Percentiles rank a stretch among this genome's conserved stretches.
These are phyloP conservation scores for Agaricus bisporus DNA, from an alignment of 768 basidiomycete species.

Conservation along the genomic window DNA sequence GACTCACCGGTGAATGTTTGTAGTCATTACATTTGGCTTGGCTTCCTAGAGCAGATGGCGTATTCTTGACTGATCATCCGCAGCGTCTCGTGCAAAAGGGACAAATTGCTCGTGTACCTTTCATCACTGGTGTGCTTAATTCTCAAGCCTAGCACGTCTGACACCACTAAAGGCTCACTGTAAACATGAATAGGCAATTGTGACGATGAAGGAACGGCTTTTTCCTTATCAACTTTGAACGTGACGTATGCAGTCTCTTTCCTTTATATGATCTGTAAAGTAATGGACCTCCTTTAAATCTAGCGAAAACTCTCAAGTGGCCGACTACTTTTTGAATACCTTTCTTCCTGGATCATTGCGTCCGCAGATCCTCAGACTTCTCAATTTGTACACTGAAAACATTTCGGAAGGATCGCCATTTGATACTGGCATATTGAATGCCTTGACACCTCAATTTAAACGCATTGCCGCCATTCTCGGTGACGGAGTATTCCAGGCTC, in stretches of 20 bases:
- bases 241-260: conserved; percentile 28
- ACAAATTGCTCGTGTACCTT: conserved; percentile 40
- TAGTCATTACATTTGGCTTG: conserved; percentile 39
- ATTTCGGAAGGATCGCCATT: conserved; percentile 42
- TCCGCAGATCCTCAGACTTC: conserved; percentile 15
- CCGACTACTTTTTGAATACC: conserved; percentile 20
- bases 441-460: conserved; percentile 43
- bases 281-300: neutral
- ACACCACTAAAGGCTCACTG: neutral
- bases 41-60: conserved; percentile 46
- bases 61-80: conserved; percentile 38
- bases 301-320: conserved; percentile 13
- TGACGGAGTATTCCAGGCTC: conserved; percentile 44
- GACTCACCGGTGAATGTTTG: neutral
- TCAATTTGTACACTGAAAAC: conserved; percentile 27
- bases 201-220: conserved; percentile 51
- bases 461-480: conserved; percentile 44
- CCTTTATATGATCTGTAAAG: neutral
- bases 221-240: conserved; percentile 36
- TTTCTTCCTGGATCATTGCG: conserved; percentile 19
- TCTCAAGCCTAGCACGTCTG: neutral
- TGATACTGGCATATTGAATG: conserved; percentile 34
- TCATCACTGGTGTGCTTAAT: conserved; percentile 24
- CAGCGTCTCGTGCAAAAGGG: conserved; percentile 36
- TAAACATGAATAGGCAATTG: conserved; percentile 27